A percentile compares a stretch with the other conserved stretches of the same genome.
phyloP scores from a whole-genome alignment of 2,329 filamentous ascomycete species.

The Epichloe aotearoae region DNA sequence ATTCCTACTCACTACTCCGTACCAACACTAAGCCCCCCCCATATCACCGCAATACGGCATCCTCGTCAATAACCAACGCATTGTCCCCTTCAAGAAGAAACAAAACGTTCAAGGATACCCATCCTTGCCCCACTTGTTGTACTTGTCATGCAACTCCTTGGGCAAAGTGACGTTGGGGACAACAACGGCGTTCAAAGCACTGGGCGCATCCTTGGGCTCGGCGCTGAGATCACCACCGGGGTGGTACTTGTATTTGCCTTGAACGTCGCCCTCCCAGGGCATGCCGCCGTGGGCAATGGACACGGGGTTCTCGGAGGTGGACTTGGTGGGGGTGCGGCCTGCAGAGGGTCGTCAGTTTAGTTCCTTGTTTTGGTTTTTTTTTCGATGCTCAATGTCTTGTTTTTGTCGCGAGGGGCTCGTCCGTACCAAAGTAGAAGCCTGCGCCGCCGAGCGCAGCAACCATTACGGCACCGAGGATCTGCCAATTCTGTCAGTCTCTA shows the following conservation, averaged over 20 bases:
- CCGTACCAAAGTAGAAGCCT: conserved; percentile 74
- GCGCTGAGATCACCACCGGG: conserved; percentile 70
- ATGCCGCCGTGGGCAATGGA: conserved; percentile 63
- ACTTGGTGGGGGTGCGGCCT: conserved; percentile 76
- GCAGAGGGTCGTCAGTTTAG: not conserved
- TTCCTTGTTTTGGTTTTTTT: too few relatives aligned
- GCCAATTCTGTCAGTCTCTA: not conserved
- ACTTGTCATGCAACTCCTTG: conserved; percentile 87
- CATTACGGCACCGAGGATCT: conserved; percentile 92
- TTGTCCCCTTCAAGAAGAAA: not conserved
- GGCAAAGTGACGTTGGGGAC: conserved; percentile 88
- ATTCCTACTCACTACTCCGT: not conserved
- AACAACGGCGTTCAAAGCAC: conserved; percentile 88
- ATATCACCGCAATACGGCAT: too few relatives aligned
- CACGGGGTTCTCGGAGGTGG: conserved; percentile 70
- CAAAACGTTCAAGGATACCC: conserved; percentile 48
- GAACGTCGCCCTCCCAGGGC: conserved; percentile 71
- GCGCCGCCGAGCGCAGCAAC: conserved; percentile 74
- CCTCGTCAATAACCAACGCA: not conserved
- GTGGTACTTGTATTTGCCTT: conserved; percentile 65
- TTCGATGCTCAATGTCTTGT: too few relatives aligned
- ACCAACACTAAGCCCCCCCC: too few relatives aligned
- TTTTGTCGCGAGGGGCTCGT: not conserved
- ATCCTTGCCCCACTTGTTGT: conserved; percentile 99
- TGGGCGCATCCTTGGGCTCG: conserved; percentile 77